Base-by-base conservation (phyloP, 306 rosid species). In the Lablab purpureus region DNA sequence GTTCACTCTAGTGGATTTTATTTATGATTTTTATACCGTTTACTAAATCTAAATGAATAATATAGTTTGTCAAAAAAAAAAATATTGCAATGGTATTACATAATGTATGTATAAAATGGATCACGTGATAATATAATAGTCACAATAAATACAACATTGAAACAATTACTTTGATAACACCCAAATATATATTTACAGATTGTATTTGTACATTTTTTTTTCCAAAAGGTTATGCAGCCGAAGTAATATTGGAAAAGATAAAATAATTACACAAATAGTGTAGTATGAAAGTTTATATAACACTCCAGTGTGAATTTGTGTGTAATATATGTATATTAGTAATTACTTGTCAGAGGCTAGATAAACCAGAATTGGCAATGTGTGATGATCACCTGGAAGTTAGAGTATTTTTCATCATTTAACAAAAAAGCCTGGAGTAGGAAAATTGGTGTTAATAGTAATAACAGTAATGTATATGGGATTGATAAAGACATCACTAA, bases 401-500 rank as follows among this genome's bases (percentile, higher is more conserved):
- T 52, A 51, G 45, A 82, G 65, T 51, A 30, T 2, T 64, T 71
- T 83, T 73, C 75, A 21, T 22, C 47, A 40, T 64, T 51, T 9
- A 80, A 74, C 49, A 22, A 18, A 67, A 82, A 77, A 56, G n/a
- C 58, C 76, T 66, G 27, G 80, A 73, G 83, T 72, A 73, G 76
- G 76, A 83, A 66, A 67, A 40, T 11, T 67, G 34, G 72, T 4
- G 47, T 34, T 64, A 64, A 64, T 36, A 36, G 43, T 18, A 34
- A 18, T 64, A 64, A 64, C 18, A 64, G 43, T 18, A 34, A 18
- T 67, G 40, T 55, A 52, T 56, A 14, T 17, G 25, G 77, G 68
- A 46, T 80, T 63, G 86, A 84, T 47, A 75, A 49, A 56, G 88
- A 82, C 79, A 71, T 23, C 9, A 3, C 43, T 77, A 28, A 71